A percentile compares a stretch with the other conserved stretches of the same genome.
These are phyloP conservation scores for Fonsecaea monophora DNA, from an alignment of 2,329 filamentous ascomycete genomes.

Conservation along the genomic window DNA sequence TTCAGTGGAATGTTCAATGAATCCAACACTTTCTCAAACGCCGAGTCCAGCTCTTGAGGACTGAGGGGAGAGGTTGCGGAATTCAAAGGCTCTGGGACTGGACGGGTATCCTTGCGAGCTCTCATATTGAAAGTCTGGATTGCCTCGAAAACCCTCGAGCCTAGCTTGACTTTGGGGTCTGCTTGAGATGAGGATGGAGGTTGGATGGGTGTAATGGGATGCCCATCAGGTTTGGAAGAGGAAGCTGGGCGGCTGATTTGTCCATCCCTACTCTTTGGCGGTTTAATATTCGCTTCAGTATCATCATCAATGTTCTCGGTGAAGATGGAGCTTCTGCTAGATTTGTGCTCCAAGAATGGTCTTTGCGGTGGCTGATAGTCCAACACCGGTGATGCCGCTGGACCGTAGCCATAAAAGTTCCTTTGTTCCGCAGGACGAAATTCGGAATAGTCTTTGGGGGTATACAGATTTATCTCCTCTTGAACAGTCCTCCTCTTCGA, in stretches of 20 bases:
- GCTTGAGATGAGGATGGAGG: constrained; percentile 28
- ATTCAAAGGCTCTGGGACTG: constrained; percentile 11
- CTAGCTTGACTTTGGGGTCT: constrained; percentile 35
- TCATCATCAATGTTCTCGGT: constrained; percentile 43
- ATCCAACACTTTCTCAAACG: constrained; percentile 63
- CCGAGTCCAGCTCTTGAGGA: constrained; percentile 39
- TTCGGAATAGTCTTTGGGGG: constrained; percentile 55
- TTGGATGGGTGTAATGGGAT: constrained; percentile 20
- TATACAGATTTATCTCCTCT: constrained; percentile 65
- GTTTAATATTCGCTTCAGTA: constrained; percentile 31
- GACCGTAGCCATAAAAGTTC: constrained; percentile 64
- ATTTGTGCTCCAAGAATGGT: constrained; percentile 41
- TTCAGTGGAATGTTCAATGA: constrained; percentile 92
- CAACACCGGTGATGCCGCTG: constrained; percentile 48
- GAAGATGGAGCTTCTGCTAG: constrained; percentile 41
- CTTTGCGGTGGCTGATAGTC: constrained; percentile 53
- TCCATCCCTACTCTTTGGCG: constrained; percentile 33
- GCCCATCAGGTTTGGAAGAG: constrained; percentile 17
- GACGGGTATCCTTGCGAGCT: constrained; percentile 23
- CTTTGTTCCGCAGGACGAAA: constrained; percentile 68
- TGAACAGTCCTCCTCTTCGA: constrained; percentile 55
- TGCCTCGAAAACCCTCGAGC: constrained; percentile 38
- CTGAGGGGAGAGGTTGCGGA: constrained; percentile 27
- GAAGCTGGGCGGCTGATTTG: constrained; percentile 26
- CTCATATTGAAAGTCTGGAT: constrained; percentile 39